Percentiles rank a stretch among this genome's conserved stretches.
Conservation (phyloP, 805 yeast genomes). For the Yamadazyma scolyti region DNA sequence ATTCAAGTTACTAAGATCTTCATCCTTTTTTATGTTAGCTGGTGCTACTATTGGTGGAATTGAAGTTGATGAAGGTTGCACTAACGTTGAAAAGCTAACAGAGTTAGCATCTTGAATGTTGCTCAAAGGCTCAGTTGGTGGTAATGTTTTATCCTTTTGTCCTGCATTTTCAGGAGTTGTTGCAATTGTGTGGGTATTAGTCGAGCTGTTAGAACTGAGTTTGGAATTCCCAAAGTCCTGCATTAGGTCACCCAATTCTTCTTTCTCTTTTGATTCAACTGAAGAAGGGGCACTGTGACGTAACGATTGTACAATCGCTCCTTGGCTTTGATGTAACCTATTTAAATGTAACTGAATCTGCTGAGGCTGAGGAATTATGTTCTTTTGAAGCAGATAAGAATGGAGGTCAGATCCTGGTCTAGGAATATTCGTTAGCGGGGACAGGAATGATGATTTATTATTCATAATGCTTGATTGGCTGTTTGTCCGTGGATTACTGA, state of each 20-base stretch:
- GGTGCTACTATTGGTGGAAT: slow-evolving; percentile 13
- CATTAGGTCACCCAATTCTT: slow-evolving; percentile 10
- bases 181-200: slow-evolving; percentile 10
- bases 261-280: slow-evolving; percentile 8
- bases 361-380: slow-evolving; percentile 2
- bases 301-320: no score
- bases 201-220: slow-evolving; percentile 11
- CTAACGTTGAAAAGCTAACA: slow-evolving; percentile 10
- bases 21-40: slow-evolving; percentile 8
- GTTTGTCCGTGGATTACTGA: background rate
- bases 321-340: slow-evolving; percentile 9
- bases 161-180: slow-evolving; percentile 11
- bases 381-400: no score
- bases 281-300: slow-evolving; percentile 3
- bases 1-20: slow-evolving; percentile 5
- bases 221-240: slow-evolving; percentile 14
- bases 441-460: slow-evolving; percentile 1
- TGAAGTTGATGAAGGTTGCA: slow-evolving; percentile 8
- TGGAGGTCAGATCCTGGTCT: slow-evolving; percentile 6
- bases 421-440: slow-evolving; percentile 1
- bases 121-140: background rate
- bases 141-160: background rate
- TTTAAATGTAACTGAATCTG: slow-evolving; percentile 11
- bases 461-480: background rate
- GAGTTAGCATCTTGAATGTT: slow-evolving; percentile 8